phyloP scores from a whole-genome alignment of 139 green algal genomes.

The Chlorella sp. region DNA sequence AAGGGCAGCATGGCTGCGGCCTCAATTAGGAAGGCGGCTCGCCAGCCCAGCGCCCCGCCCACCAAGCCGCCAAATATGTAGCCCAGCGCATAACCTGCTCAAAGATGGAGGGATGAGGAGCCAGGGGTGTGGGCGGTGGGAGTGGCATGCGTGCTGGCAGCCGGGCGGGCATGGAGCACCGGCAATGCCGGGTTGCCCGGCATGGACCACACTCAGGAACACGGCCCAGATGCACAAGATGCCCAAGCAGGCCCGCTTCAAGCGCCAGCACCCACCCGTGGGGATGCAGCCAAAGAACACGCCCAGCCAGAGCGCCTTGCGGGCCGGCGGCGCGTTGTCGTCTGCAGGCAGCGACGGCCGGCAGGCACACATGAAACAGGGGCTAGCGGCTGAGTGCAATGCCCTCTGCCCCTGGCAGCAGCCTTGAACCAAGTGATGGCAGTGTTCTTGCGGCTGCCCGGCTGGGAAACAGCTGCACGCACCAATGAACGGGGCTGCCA shows the following conservation, averaged over 20 bases:
- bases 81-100: slow-evolving; percentile 59
- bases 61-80: slow-evolving; percentile 86
- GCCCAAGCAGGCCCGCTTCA: no score
- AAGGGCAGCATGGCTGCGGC: slow-evolving; percentile 84
- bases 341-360: slow-evolving; percentile 62
- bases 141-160: background rate
- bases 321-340: slow-evolving; percentile 78
- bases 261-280: slow-evolving; percentile 38
- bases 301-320: slow-evolving; percentile 86
- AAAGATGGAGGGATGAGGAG: background rate
- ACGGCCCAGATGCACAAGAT: no score
- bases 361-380: no score
- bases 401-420: no score
- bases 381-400: no score
- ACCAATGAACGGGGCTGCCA: slow-evolving; percentile 96
- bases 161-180: background rate
- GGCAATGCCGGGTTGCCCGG: no score
- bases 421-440: background rate
- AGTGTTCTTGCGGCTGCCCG: background rate
- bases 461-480: background rate
- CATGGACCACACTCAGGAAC: no score
- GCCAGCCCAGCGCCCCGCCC: slow-evolving; percentile 71
- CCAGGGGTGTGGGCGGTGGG: no score
- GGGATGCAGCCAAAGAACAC: slow-evolving; percentile 96
- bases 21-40: slow-evolving; percentile 85